Conservation (phyloP, 1,284 basidiomycete species). For the Sporisorium iseilematis-ciliati region DNA sequence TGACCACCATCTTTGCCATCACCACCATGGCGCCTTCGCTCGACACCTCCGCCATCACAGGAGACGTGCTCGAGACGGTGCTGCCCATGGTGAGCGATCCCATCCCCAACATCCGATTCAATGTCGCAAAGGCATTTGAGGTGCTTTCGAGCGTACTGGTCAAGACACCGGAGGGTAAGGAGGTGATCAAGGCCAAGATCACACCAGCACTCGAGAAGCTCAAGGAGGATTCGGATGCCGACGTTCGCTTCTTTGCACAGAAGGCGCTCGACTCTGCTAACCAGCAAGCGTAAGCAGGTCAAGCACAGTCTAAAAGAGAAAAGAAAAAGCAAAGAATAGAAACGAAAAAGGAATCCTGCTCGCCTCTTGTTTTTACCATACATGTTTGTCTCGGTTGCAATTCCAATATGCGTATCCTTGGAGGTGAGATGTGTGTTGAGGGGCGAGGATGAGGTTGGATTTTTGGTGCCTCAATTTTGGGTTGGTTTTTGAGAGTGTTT, state of each 20-base stretch:
- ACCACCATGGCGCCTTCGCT: conserved; percentile 96
- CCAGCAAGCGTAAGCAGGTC: conserved; percentile 20
- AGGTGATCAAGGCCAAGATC: conserved; percentile 81
- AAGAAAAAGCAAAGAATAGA: conserved; percentile 1
- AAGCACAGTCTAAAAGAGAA: conserved; percentile 4
- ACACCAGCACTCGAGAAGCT: conserved; percentile 86
- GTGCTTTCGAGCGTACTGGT: conserved; percentile 82
- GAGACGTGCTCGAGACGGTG: conserved; percentile 87
- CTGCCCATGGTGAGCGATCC: conserved; percentile 87
- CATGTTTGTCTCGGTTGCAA: conserved; percentile 26
- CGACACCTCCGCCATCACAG: conserved; percentile 84
- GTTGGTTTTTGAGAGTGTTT: not conserved
- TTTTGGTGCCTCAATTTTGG: not conserved
- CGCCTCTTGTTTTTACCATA: conserved; percentile 12
- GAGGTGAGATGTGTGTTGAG: not conserved
- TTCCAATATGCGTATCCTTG: conserved; percentile 10
- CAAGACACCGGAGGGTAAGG: conserved; percentile 78
- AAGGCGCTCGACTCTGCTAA: conserved; percentile 68
- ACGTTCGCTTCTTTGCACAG: conserved; percentile 82
- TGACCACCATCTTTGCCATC: conserved; percentile 99
- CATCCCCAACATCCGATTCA: conserved; percentile 99
- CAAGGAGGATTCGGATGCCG: conserved; percentile 91
- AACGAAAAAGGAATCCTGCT: conserved; percentile 1
- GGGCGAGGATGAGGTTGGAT: not conserved
- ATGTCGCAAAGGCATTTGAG: conserved; percentile 86